Base-by-base conservation (phyloP, 2,329 filamentous ascomycete genomes). In the Fusarium sp. region DNA sequence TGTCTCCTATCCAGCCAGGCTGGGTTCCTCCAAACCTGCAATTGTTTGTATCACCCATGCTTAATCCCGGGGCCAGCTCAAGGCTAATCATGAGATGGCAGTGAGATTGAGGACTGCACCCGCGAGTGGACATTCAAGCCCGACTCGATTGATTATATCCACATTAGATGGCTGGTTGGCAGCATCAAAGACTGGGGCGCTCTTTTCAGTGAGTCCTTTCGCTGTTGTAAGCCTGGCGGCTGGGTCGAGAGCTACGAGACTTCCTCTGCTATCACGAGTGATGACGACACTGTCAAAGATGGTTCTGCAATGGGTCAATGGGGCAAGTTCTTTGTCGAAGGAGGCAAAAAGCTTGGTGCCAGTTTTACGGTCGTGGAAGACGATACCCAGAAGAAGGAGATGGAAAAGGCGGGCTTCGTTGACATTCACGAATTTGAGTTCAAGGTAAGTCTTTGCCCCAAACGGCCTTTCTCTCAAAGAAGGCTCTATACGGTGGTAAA, bases 1-100 rank as follows among this genome's bases (percentile, higher is more conserved):
- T 90, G 6, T 88, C 87, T 5, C 87, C 88, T 1, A 88, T 89
- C n/a, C 88, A 90, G 71, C 87, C 88, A 1, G 81, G 80, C 20
- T 88, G 87, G 82, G 70, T 72, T 9, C 70, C 70, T 2, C 58
- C 63, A 6, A 65, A 65, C 22, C 22, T 65, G 2, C 33, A 61
- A 30, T 65, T 65, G 63, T 65, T 33, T 12, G 12, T 37, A 6
- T 3, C 10, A 4, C 54, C 37, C 6, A 38, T 22, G 27, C 9
- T 33, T 8, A 10, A 25, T 10, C 12, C 45, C 47, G 2, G n/a
- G 12, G 1, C n/a, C 25, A 4, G 15, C 25, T 32, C 17, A n/a
- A 8, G 6, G 5, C 25, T 52, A n/a, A 52, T 10, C 14, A 25
- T 22, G 12, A 9, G 4, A 32, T 35, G 8, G 11, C 7, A 70